These are phyloP conservation scores for Aspergillus egyptiacus DNA, from an alignment of 495 filamentous ascomycete species.

Conservation along the genomic window DNA sequence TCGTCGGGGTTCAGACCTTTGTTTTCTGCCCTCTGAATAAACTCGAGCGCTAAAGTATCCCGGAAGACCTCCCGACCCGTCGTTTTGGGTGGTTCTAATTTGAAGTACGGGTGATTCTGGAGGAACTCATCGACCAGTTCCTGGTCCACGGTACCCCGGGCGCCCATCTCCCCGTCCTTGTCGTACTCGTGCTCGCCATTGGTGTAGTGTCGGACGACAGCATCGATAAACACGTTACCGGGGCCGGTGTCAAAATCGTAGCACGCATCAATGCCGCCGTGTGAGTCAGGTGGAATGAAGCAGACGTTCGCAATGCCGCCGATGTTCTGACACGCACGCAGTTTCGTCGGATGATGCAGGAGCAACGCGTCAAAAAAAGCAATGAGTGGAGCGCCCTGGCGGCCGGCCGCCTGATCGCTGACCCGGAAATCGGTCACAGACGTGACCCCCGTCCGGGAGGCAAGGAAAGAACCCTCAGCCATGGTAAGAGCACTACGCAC, in stretches of 20 bases:
- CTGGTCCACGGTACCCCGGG: constrained; percentile 46
- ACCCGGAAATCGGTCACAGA: constrained; percentile 43
- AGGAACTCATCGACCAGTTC: constrained; percentile 50
- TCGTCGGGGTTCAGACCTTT: constrained; percentile 43
- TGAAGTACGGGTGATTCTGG: constrained; percentile 40
- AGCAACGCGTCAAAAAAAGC: constrained; percentile 46
- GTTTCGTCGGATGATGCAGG: constrained; percentile 50
- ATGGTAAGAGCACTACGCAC: constrained; percentile 45
- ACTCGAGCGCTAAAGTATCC: constrained; percentile 44
- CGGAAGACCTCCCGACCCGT: constrained; percentile 55
- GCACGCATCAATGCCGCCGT: constrained; percentile 41
- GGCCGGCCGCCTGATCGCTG: constrained; percentile 40
- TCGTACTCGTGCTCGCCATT: constrained; percentile 31
- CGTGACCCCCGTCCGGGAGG: constrained; percentile 39
- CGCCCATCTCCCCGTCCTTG: constrained; percentile 47
- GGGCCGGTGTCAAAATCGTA: constrained; percentile 50
- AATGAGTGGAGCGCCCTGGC: constrained; percentile 42
- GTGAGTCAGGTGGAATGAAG: constrained; percentile 50
- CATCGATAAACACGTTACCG: constrained; percentile 39
- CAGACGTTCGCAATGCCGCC: constrained; percentile 56
- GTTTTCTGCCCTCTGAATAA: constrained; percentile 40
- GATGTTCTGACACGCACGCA: constrained; percentile 54
- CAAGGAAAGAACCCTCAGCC: constrained; percentile 40
- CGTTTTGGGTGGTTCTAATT: constrained; percentile 47
- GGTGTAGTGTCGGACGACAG: constrained; percentile 32